Evolutionary conservation across 2,329 filamentous ascomycete genomes (phyloP).

Genomic region (Oidium heveae): DNA sequence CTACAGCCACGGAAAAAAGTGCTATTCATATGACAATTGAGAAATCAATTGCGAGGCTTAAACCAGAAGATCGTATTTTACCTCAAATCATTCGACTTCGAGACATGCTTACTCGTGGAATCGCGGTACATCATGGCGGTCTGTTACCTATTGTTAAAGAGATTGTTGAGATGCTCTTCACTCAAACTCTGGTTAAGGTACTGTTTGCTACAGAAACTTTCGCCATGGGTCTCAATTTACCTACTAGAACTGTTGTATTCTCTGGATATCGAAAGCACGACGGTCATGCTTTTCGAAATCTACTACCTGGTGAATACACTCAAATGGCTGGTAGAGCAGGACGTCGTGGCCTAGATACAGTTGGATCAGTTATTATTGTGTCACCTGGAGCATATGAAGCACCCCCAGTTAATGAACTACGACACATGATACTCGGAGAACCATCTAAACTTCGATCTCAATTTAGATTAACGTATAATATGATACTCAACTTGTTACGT

Average conservation of each 20-base stretch:
- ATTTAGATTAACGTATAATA: slow-evolving; percentile 95
- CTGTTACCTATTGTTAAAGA: slow-evolving; percentile 93
- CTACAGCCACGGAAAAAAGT: slow-evolving; percentile 81
- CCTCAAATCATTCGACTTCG: slow-evolving; percentile 77
- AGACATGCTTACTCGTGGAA: slow-evolving; percentile 64
- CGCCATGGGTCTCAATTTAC: slow-evolving; percentile 90
- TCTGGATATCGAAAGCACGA: slow-evolving; percentile 94
- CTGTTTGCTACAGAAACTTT: slow-evolving; percentile 96
- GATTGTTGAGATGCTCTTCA: slow-evolving; percentile 88
- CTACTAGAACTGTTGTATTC: slow-evolving; percentile 89
- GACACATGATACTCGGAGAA: slow-evolving; percentile 87
- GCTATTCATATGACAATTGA: slow-evolving; percentile 95
- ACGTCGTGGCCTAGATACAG: slow-evolving; percentile 71
- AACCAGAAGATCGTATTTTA: slow-evolving; percentile 68
- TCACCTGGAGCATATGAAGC: slow-evolving; percentile 61
- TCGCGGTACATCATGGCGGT: slow-evolving; percentile 90
- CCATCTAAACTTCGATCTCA: slow-evolving; percentile 89
- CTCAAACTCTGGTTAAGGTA: slow-evolving; percentile 83
- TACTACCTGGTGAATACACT: slow-evolving; percentile 87
- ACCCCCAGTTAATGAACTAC: slow-evolving; percentile 56
- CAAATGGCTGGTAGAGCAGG: slow-evolving; percentile 96
- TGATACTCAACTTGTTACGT: slow-evolving; percentile 87
- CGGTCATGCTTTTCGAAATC: slow-evolving; percentile 69
- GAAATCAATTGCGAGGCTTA: slow-evolving; percentile 74
- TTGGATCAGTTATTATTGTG: slow-evolving; percentile 87